Conservation (phyloP, 805 yeast genomes). For the Candida michaelii region DNA sequence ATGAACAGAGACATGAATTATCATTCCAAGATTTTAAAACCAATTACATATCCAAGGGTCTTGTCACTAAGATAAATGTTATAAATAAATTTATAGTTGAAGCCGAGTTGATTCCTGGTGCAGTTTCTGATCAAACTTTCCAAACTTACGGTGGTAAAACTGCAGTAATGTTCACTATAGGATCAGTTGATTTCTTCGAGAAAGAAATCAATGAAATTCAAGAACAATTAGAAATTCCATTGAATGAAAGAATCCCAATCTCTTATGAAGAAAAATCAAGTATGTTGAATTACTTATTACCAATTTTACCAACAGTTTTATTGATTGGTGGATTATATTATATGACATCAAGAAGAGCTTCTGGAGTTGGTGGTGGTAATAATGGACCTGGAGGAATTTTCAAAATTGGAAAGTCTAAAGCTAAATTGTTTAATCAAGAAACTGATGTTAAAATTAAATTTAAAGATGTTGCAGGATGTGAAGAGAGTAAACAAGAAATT, state of each 20-base stretch:
- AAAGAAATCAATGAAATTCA: slow-evolving; percentile 76
- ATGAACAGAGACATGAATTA: slow-evolving; percentile 25
- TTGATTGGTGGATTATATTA: slow-evolving; percentile 78
- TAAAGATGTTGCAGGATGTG: slow-evolving; percentile 92
- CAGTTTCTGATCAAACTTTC: slow-evolving; percentile 43
- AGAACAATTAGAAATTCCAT: slow-evolving; percentile 64
- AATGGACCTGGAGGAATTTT: slow-evolving; percentile 76
- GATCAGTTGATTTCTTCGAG: slow-evolving; percentile 83
- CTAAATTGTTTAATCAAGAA: slow-evolving; percentile 79
- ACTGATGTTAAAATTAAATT: slow-evolving; percentile 79
- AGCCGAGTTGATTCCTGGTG: slow-evolving; percentile 55
- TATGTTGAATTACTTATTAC: slow-evolving; percentile 59
- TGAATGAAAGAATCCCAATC: slow-evolving; percentile 74
- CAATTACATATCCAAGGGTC: slow-evolving; percentile 73
- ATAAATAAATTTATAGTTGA: slow-evolving; percentile 72
- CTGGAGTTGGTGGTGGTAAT: slow-evolving; percentile 46
- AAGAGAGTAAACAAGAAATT: slow-evolving; percentile 91
- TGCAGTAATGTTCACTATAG: slow-evolving; percentile 75
- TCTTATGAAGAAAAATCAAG: slow-evolving; percentile 69
- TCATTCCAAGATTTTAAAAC: slow-evolving; percentile 83
- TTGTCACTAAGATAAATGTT: slow-evolving; percentile 71
- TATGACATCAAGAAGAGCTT: slow-evolving; percentile 54
- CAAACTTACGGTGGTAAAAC: slow-evolving; percentile 38
- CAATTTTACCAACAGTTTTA: slow-evolving; percentile 77
- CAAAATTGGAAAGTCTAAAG: slow-evolving; percentile 75